Evolutionary conservation across 2,329 filamentous ascomycete species (phyloP).

Genomic region (Sphaerulina vaccinii): DNA sequence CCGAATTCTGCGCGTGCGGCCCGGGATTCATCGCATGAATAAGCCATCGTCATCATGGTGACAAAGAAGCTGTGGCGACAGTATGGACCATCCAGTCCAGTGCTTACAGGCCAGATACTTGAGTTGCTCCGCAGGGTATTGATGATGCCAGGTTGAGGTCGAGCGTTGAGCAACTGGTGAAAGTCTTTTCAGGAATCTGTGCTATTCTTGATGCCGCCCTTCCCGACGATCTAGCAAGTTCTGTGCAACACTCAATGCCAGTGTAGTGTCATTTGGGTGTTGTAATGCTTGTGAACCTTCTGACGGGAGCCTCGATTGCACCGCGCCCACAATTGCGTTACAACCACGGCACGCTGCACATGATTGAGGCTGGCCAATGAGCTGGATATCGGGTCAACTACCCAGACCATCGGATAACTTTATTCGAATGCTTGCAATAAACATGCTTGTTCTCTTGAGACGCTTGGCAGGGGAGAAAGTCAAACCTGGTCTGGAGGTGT

Average conservation of each 20-base stretch:
- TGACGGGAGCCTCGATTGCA: not conserved
- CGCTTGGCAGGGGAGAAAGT: not conserved
- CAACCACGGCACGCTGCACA: not conserved
- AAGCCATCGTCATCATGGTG: not conserved
- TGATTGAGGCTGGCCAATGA: not conserved
- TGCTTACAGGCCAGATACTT: not conserved
- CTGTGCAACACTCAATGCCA: not conserved
- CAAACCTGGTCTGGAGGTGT: not conserved
- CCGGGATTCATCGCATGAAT: not conserved
- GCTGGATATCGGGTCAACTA: not conserved
- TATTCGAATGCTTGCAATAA: not conserved
- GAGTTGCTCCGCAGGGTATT: not conserved
- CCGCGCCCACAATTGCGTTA: not conserved
- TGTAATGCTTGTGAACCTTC: not conserved
- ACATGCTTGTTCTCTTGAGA: not conserved
- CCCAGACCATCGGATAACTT: not conserved
- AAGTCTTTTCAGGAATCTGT: no score
- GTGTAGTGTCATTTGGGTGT: no score
- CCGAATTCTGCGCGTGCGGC: not conserved
- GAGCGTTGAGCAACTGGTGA: not conserved
- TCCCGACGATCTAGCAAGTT: not conserved
- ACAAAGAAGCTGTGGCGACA: not conserved
- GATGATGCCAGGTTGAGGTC: not conserved
- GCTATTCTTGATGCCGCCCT: not conserved
- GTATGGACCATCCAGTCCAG: no score